phyloP scores from a whole-genome alignment of 1,139 yeast species.

The Pichia terricola region DNA sequence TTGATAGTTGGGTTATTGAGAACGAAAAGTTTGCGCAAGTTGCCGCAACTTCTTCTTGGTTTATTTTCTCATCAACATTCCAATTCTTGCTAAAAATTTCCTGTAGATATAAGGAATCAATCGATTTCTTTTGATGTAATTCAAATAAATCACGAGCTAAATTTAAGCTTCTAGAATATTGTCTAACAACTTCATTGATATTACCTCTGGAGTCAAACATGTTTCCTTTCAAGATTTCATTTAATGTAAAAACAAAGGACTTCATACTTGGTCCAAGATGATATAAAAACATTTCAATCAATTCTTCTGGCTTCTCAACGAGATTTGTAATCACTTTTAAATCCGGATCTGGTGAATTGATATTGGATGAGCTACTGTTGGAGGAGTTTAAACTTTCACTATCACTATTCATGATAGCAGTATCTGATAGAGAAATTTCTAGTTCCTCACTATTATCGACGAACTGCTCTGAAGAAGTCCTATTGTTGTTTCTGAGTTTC shows the following conservation, averaged over 20 bases:
- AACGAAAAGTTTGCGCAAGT: constrained; percentile 75
- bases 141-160: constrained; percentile 49
- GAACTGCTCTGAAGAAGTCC: neutral
- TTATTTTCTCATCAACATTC: constrained; percentile 40
- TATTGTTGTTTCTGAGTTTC: neutral
- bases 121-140: constrained; percentile 46
- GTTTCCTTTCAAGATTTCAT: constrained; percentile 49
- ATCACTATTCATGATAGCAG: neutral
- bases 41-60: constrained; percentile 76
- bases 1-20: constrained; percentile 52
- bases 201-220: constrained; percentile 40
- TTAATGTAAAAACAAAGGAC: constrained; percentile 55
- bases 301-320: constrained; percentile 33
- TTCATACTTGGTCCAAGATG: constrained; percentile 67
- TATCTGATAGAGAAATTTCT: neutral
- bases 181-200: constrained; percentile 31
- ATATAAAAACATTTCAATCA: constrained; percentile 57
- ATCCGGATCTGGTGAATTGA: neutral
- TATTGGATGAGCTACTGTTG: constrained; percentile 4
- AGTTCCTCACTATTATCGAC: neutral
- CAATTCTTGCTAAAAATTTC: constrained; percentile 38
- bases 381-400: neutral
- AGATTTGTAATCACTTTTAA: constrained; percentile 19
- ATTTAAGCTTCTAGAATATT: constrained; percentile 39
- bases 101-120: constrained; percentile 50